These are phyloP conservation scores for Verticillium nonalfalfae DNA, from an alignment of 2,329 filamentous ascomycete genomes.

Conservation along the genomic window DNA sequence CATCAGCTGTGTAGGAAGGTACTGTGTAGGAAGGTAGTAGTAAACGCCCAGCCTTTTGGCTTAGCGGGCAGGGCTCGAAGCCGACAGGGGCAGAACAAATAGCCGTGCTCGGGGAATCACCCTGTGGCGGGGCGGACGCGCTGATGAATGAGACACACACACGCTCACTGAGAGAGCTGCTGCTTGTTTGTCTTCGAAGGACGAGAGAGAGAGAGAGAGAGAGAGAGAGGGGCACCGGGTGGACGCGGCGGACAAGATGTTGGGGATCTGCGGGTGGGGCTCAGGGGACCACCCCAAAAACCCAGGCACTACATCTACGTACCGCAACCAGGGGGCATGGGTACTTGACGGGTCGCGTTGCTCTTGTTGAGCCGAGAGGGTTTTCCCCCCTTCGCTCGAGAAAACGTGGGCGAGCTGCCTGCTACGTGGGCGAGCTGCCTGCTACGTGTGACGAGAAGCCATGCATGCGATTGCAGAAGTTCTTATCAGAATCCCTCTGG, in stretches of 20 bases:
- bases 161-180: neutral
- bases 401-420: too few relatives aligned
- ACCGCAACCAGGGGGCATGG: neutral
- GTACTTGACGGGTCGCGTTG: neutral
- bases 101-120: neutral
- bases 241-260: slow-evolving; percentile 30
- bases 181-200: neutral
- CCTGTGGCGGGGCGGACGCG: too few relatives aligned
- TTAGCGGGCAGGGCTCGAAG: neutral
- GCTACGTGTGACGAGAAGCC: too few relatives aligned
- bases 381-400: neutral
- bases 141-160: neutral
- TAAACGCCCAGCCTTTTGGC: too few relatives aligned
- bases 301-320: neutral
- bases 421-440: neutral
- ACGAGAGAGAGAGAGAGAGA: neutral
- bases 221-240: neutral
- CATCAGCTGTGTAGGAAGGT: too few relatives aligned
- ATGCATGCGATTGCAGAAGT: too few relatives aligned
- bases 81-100: neutral
- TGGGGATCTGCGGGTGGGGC: slow-evolving; percentile 33
- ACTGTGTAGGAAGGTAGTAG: too few relatives aligned
- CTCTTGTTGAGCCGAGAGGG: neutral
- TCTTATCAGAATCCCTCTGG: neutral
- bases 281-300: neutral